phyloP scores from a whole-genome alignment of 768 basidiomycete genomes.

The Macrocybe gigantea region DNA sequence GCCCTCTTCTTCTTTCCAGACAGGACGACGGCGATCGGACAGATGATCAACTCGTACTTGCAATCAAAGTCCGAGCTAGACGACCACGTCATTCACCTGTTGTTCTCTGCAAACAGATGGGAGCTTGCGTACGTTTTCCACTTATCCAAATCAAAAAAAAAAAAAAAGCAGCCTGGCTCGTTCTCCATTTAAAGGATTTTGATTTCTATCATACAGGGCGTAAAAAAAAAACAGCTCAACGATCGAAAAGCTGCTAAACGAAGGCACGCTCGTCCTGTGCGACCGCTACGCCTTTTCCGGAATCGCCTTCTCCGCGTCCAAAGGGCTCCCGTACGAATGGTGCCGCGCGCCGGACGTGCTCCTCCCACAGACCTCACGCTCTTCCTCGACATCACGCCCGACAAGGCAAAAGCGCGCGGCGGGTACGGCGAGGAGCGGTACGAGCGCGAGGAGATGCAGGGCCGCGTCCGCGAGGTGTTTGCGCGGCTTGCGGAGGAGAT shows the following conservation, averaged over 20 bases:
- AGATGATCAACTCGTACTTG: slow-evolving; percentile 92
- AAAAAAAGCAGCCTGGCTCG: background rate
- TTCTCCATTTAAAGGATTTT: background rate
- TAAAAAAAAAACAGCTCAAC: slow-evolving; percentile 33
- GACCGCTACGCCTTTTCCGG: slow-evolving; percentile 98
- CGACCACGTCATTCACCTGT: slow-evolving; percentile 85
- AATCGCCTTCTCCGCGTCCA: slow-evolving; percentile 78
- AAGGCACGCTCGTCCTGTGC: slow-evolving; percentile 74
- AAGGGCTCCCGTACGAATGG: slow-evolving; percentile 73
- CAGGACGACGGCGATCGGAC: slow-evolving; percentile 84
- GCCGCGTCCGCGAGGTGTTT: slow-evolving; percentile 56
- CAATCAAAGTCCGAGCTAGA: slow-evolving; percentile 81
- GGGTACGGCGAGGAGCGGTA: slow-evolving; percentile 88
- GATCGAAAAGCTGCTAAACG: slow-evolving; percentile 52
- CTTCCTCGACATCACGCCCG: slow-evolving; percentile 80
- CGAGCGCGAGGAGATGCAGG: slow-evolving; percentile 75
- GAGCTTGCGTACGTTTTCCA: slow-evolving; percentile 63
- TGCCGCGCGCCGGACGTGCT: slow-evolving; percentile 81
- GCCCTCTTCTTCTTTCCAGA: slow-evolving; percentile 38
- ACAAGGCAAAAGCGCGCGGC: slow-evolving; percentile 59
- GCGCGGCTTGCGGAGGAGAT: slow-evolving; percentile 50
- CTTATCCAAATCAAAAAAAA: background rate
- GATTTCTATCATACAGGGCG: no score
- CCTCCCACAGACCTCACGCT: slow-evolving; percentile 85
- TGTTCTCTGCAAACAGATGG: slow-evolving; percentile 98